Evolutionary conservation across 345 rosid genomes (phyloP).

Genomic region (Anacardium occidentale): DNA sequence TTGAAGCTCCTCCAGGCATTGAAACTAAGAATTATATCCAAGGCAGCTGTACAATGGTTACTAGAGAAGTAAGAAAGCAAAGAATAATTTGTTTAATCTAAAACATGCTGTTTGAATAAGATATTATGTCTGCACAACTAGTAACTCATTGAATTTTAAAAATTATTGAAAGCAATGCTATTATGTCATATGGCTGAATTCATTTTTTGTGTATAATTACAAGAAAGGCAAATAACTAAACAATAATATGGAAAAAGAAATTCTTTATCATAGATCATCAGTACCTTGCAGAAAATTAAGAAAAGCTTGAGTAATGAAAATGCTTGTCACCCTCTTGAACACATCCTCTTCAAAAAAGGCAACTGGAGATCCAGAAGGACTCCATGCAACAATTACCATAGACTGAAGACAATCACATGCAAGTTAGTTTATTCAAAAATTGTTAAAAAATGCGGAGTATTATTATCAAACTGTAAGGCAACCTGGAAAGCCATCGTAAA

Average conservation of each 20-base stretch:
- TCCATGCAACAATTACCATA: conserved; percentile 88
- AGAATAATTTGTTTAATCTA: neutral
- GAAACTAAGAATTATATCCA: conserved; percentile 81
- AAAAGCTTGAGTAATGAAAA: conserved; percentile 85
- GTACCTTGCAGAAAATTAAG: conserved; percentile 87
- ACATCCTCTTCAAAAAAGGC: conserved; percentile 62
- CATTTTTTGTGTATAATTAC: conserved; percentile 11
- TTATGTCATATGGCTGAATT: neutral
- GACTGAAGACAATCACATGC: conserved; percentile 49
- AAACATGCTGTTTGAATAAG: neutral
- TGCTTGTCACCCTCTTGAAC: conserved; percentile 62
- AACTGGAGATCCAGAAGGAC: conserved; percentile 63
- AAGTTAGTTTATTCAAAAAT: conserved; percentile 20
- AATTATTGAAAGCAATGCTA: conserved; percentile 13
- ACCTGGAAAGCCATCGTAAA: conserved; percentile 86
- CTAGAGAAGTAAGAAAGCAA: conserved; percentile 13
- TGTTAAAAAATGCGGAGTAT: conserved; percentile 10
- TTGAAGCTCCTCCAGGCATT: conserved; percentile 87
- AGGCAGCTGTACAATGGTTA: conserved; percentile 48
- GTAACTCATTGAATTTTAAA: conserved; percentile 10
- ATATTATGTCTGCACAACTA: conserved; percentile 18
- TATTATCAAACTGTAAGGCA: conserved; percentile 19
- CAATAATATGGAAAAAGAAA: neutral
- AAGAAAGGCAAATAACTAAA: conserved; percentile 2
- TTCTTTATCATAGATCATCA: conserved; percentile 3